Evolutionary conservation across 352 stramenopile genomes (phyloP).

Genomic region (Phytopythium ostracodes): DNA sequence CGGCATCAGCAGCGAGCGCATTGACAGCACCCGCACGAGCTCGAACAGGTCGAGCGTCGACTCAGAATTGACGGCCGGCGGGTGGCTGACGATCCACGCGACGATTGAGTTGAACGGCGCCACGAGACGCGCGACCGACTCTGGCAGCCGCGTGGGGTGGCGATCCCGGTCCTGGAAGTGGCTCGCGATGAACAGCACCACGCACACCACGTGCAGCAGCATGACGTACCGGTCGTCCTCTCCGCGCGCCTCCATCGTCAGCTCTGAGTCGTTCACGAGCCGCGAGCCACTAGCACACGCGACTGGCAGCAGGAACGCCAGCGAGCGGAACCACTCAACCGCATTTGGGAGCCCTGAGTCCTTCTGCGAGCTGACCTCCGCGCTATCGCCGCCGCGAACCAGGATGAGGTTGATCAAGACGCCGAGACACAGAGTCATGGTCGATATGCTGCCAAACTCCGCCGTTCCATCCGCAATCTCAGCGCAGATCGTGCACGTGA

Average conservation of each 20-base stretch:
- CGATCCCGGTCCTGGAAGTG: constrained; percentile 46
- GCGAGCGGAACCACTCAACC: constrained; percentile 62
- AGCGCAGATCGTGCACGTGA: constrained; percentile 66
- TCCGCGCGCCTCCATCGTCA: constrained; percentile 44
- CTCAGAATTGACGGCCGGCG: constrained; percentile 45
- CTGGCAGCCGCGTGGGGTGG: constrained; percentile 31
- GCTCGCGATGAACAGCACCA: constrained; percentile 66
- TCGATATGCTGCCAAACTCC: constrained; percentile 51
- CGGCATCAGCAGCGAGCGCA: constrained; percentile 40
- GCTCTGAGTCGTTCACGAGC: constrained; percentile 38
- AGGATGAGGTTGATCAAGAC: constrained; percentile 80
- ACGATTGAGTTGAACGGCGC: constrained; percentile 50
- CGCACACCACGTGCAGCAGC: constrained; percentile 66
- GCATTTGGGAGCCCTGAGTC: constrained; percentile 38
- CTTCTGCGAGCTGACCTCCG: constrained; percentile 11
- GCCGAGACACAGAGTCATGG: constrained; percentile 69
- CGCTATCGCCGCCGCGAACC: constrained; percentile 38
- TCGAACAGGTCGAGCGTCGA: constrained; percentile 66
- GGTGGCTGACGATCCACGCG: constrained; percentile 51
- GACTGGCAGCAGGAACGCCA: constrained; percentile 72
- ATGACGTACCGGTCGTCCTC: constrained; percentile 80
- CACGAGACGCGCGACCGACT: constrained; percentile 41
- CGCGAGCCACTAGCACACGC: constrained; percentile 58
- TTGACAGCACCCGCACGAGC: constrained; percentile 57
- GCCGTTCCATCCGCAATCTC: constrained; percentile 44